Conservation (phyloP, 2,329 filamentous ascomycete genomes). For the Penicillium palitans region DNA sequence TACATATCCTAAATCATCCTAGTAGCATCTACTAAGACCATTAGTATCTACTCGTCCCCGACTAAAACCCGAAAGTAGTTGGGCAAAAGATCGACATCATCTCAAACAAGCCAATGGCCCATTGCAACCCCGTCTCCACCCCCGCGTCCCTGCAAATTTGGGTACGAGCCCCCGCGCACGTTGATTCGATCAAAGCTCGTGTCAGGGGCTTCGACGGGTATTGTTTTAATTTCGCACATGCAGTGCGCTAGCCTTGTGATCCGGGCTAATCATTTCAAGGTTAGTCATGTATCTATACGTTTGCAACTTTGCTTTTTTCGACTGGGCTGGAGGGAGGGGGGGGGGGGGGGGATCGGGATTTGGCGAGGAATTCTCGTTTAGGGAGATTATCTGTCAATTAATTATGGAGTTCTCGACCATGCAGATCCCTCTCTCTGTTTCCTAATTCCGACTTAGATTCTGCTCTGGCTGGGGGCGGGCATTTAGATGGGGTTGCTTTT, state of each 20-base stretch:
- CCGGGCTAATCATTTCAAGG: neutral
- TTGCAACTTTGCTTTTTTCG: neutral
- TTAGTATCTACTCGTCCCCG: neutral
- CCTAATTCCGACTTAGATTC: neutral
- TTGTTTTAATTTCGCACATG: neutral
- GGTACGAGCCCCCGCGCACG: neutral
- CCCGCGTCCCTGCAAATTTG: conserved; percentile 11
- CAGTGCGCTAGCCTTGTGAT: neutral
- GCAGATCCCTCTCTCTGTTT: too few species aligned
- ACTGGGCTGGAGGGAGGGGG: neutral
- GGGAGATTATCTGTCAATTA: neutral
- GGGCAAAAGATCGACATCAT: conserved; percentile 10
- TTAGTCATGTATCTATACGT: neutral
- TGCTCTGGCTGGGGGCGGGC: conserved; percentile 4
- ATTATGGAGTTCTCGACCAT: neutral
- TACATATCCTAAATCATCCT: neutral
- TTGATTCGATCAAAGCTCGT: conserved; percentile 1
- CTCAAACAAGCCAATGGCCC: conserved; percentile 5
- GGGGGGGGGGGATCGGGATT: neutral
- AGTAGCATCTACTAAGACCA: neutral
- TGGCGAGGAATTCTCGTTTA: neutral
- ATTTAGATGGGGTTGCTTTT: conserved; percentile 7
- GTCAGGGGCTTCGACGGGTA: neutral
- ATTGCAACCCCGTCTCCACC: neutral
- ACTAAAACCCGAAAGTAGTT: neutral